Conservation (phyloP, 2,329 filamentous ascomycete genomes). For the Hymenoscyphus salicellus region DNA sequence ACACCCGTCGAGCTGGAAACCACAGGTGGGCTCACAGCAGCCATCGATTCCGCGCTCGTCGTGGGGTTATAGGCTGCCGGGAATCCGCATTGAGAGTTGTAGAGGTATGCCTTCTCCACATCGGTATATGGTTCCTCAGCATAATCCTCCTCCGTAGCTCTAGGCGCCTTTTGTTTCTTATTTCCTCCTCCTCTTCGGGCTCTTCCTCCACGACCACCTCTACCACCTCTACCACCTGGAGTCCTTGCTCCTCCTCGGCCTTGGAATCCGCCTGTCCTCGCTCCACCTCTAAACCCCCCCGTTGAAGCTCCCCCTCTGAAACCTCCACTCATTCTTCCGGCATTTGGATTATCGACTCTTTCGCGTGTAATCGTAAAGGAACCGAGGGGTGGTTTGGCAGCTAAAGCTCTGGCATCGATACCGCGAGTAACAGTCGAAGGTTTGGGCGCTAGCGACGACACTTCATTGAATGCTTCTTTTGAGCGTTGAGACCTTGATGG, state of each 20-base stretch:
- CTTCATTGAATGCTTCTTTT: slow-evolving; percentile 28
- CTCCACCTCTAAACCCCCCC: slow-evolving; percentile 10
- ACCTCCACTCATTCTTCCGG: background rate
- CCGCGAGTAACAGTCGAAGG: slow-evolving; percentile 22
- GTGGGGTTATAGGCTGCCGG: slow-evolving; percentile 27
- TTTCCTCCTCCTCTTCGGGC: slow-evolving; percentile 33
- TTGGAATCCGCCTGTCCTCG: background rate
- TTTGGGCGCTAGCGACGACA: slow-evolving; percentile 29
- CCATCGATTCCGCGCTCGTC: slow-evolving; percentile 26
- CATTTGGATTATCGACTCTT: slow-evolving; percentile 4
- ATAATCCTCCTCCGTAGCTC: slow-evolving; percentile 14
- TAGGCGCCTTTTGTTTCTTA: slow-evolving; percentile 11
- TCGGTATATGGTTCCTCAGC: slow-evolving; percentile 20
- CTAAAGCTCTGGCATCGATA: slow-evolving; percentile 36
- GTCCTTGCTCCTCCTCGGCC: background rate
- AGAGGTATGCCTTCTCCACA: slow-evolving; percentile 28
- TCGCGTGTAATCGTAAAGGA: slow-evolving; percentile 23
- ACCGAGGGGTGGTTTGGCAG: slow-evolving; percentile 27
- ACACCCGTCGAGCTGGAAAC: slow-evolving; percentile 27
- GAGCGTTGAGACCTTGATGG: slow-evolving; percentile 24
- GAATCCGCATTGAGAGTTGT: slow-evolving; percentile 27
- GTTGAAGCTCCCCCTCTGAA: background rate
- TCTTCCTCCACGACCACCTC: slow-evolving; percentile 18
- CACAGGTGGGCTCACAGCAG: slow-evolving; percentile 25
- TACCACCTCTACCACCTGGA: slow-evolving; percentile 12